Base-by-base conservation (phyloP, 257 asterid species). In the Nicotiana otophora region DNA sequence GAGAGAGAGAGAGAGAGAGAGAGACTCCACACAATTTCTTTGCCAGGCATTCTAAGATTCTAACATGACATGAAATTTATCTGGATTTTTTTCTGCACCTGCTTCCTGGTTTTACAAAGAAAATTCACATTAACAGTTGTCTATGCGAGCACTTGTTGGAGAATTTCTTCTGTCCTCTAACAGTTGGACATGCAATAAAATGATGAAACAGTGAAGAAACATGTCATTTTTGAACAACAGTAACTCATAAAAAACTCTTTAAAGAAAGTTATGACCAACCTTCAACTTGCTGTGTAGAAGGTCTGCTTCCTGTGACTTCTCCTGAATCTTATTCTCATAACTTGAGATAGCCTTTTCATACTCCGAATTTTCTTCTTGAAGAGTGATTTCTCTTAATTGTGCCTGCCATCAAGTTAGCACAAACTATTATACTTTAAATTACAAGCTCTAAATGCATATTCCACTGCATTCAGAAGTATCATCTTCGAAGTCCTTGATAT, bases 361-460 rank as follows among this genome's bases (percentile, higher is more conserved):
- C 89, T 94, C 98, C 4, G 86, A 92, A 87, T 96, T 94, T 87
- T 94, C 99, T 85, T 94, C 94, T 88, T 62, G 95, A 88, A 96
- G 86, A 58, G 91, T 89, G 78, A 88, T 81, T 86, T 90, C 98
- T 83, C 98, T 93, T 82, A 82, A 86, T 62, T 94, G 98, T 31
- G 91, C 88, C 98, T 96, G 88, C 69, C 76, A 69, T 81, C 48
- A 42, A 51, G 31, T 28, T 61, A 60, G 57, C 11, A 34, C 26
- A 11, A 9, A 84, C 10, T 54, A 66, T 51, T 7, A 39, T 12
- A 81, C 78, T n/a, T 63, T 15, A 81, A 70, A 51, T 64, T 48
- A 48, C 34, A 30, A 66, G 7, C 26, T 74, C 42, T 26, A 4
- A 16, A 74, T 14, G 42, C 62, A 74, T 74, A 74, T 15, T 26